Evolutionary conservation across 106 monocot species (phyloP).

Genomic region (Hemerocallis citrina): DNA sequence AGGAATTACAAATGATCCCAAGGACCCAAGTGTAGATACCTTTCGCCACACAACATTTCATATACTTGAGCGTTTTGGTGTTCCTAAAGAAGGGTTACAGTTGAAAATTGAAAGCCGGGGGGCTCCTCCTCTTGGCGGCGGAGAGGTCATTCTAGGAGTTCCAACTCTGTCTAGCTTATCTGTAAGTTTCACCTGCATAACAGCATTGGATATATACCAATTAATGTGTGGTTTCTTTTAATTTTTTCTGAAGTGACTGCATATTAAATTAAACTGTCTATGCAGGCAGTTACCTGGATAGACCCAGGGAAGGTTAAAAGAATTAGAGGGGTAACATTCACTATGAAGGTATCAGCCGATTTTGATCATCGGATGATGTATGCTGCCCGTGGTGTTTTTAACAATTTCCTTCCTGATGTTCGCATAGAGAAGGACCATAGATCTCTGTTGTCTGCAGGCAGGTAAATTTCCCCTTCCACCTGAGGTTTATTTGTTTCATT

Average conservation of each 20-base stretch:
- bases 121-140: slow-evolving; percentile 83
- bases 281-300: slow-evolving; percentile 71
- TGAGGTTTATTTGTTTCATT: neutral
- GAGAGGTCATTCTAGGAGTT: slow-evolving; percentile 66
- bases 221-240: neutral
- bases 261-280: neutral
- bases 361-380: slow-evolving; percentile 58
- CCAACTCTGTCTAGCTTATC: slow-evolving; percentile 47
- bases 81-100: slow-evolving; percentile 66
- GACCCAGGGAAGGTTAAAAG: slow-evolving; percentile 97
- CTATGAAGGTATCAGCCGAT: slow-evolving; percentile 72
- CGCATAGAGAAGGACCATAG: slow-evolving; percentile 79
- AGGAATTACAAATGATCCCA: slow-evolving; percentile 90
- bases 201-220: slow-evolving; percentile 7
- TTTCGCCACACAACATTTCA: slow-evolving; percentile 69
- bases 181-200: slow-evolving; percentile 10
- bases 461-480: slow-evolving; percentile 26
- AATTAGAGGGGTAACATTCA: slow-evolving; percentile 81
- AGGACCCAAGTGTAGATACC: slow-evolving; percentile 81
- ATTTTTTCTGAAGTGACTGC: neutral
- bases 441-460: slow-evolving; percentile 58
- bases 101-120: slow-evolving; percentile 81
- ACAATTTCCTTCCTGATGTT: slow-evolving; percentile 76
- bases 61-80: slow-evolving; percentile 84
- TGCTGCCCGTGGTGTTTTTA: slow-evolving; percentile 79